Evolutionary conservation across 805 yeast genomes (phyloP).

Genomic region (Candida broadrunensis): DNA sequence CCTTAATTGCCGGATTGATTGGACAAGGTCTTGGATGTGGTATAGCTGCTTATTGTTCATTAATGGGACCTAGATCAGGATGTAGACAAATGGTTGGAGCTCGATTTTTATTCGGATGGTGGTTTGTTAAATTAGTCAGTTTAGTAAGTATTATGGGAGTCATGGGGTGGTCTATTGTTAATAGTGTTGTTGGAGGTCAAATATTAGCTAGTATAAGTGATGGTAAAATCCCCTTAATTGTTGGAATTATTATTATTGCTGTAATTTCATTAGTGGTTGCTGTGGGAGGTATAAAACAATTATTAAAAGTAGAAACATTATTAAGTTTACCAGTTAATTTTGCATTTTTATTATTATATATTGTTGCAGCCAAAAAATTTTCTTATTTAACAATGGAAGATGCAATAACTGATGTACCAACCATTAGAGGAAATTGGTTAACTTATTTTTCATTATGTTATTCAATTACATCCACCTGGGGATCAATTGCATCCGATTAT

Average conservation of each 20-base stretch:
- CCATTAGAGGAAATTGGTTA: slow-evolving; percentile 65
- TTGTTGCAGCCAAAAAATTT: slow-evolving; percentile 52
- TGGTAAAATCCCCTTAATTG: slow-evolving; percentile 64
- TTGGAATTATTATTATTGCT: slow-evolving; percentile 73
- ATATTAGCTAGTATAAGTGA: slow-evolving; percentile 64
- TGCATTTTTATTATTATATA: slow-evolving; percentile 66
- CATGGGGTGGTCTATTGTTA: slow-evolving; percentile 93
- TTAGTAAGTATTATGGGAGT: slow-evolving; percentile 72
- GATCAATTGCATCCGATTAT: slow-evolving; percentile 82
- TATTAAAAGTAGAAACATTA: slow-evolving; percentile 63
- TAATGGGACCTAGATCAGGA: slow-evolving; percentile 90
- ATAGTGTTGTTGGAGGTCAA: slow-evolving; percentile 86
- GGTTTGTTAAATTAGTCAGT: slow-evolving; percentile 75
- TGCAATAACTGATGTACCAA: slow-evolving; percentile 26
- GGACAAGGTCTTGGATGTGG: slow-evolving; percentile 69
- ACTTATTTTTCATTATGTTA: slow-evolving; percentile 71
- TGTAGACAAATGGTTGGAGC: slow-evolving; percentile 86
- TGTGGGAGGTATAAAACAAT: slow-evolving; percentile 73
- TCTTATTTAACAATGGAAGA: slow-evolving; percentile 24
- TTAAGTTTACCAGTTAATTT: slow-evolving; percentile 68
- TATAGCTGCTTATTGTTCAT: slow-evolving; percentile 78
- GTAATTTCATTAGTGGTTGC: slow-evolving; percentile 63
- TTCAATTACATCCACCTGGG: slow-evolving; percentile 87
- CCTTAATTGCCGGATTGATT: slow-evolving; percentile 58
- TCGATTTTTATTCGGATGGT: slow-evolving; percentile 80